Percentiles rank a stretch among this genome's conserved stretches.
phyloP scores from a whole-genome alignment of 805 yeast genomes.

The Ogataea chonburiensis region DNA sequence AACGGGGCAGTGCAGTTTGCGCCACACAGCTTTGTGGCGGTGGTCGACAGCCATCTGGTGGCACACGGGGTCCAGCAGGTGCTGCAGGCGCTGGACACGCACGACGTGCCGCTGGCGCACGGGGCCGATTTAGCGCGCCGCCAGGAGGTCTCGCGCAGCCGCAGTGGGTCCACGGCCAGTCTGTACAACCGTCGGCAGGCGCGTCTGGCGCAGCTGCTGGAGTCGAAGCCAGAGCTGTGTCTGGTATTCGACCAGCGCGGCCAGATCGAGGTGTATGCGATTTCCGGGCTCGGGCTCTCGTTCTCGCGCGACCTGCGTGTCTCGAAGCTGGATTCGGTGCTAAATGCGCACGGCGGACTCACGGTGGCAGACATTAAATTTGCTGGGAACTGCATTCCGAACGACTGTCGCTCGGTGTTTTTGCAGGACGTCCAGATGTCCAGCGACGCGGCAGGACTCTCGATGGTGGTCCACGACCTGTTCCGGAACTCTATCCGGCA shows the following conservation, averaged over 20 bases:
- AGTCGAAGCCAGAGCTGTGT: constrained; percentile 39
- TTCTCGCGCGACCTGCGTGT: constrained; percentile 49
- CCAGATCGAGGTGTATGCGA: constrained; percentile 40
- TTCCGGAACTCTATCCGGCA: constrained; percentile 35
- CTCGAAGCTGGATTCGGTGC: constrained; percentile 35
- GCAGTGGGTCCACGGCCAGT: constrained; percentile 19
- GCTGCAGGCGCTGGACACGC: constrained; percentile 21
- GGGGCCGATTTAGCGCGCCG: neutral
- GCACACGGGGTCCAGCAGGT: constrained; percentile 28
- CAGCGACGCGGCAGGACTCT: constrained; percentile 28
- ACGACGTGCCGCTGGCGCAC: constrained; percentile 6
- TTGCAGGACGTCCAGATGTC: constrained; percentile 28
- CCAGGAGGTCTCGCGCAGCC: constrained; percentile 13
- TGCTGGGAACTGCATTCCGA: constrained; percentile 33
- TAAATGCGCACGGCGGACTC: constrained; percentile 14
- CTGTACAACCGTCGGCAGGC: constrained; percentile 17
- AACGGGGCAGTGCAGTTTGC: constrained; percentile 51
- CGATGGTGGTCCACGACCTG: constrained; percentile 47
- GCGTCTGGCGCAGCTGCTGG: constrained; percentile 27
- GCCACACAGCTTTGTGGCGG: constrained; percentile 25
- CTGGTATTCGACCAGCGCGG: constrained; percentile 44
- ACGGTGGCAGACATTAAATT: constrained; percentile 21
- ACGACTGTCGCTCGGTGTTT: constrained; percentile 23
- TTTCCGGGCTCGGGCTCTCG: constrained; percentile 48
- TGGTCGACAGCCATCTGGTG: constrained; percentile 41